phyloP scores from a whole-genome alignment of 169 alveolate genomes.

The Theileria orientalis region DNA sequence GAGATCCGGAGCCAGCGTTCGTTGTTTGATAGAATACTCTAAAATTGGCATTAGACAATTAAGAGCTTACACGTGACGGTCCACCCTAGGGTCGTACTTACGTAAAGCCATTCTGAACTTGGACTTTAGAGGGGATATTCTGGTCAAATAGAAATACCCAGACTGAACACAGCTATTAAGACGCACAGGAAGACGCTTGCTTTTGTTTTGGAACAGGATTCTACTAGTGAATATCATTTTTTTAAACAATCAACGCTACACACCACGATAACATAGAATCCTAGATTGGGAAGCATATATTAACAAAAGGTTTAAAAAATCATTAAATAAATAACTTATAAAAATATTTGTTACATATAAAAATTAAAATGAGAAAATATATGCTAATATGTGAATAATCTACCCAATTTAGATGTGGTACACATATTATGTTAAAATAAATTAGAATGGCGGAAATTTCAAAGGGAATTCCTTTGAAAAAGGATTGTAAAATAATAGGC shows the following conservation, averaged over 20 bases:
- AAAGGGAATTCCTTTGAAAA: neutral
- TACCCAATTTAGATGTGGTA: too few relatives aligned
- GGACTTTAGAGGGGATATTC: constrained; percentile 77
- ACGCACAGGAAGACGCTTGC: constrained; percentile 80
- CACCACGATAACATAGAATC: neutral
- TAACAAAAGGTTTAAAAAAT: too few relatives aligned
- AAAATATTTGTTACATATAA: neutral
- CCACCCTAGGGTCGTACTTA: constrained; percentile 81
- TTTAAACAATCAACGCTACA: neutral
- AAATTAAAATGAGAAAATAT: too few relatives aligned
- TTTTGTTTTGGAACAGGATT: constrained; percentile 70
- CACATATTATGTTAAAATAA: too few relatives aligned
- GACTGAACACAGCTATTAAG: constrained; percentile 78
- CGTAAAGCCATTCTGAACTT: constrained; percentile 77
- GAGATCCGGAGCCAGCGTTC: constrained; percentile 39
- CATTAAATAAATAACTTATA: neutral
- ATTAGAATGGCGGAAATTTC: too few relatives aligned
- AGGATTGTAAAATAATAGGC: constrained; percentile 1
- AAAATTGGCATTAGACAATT: neutral
- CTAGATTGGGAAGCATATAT: too few relatives aligned
- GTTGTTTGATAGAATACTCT: constrained; percentile 61
- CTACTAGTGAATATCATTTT: constrained; percentile 74
- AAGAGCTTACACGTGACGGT: constrained; percentile 80
- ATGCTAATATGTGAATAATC: too few relatives aligned
- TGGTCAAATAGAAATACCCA: constrained; percentile 76